Percentiles rank a stretch among this genome's conserved stretches.
phyloP scores from a whole-genome alignment of 495 filamentous ascomycete genomes.

The Penicillium psychrofluorescens region DNA sequence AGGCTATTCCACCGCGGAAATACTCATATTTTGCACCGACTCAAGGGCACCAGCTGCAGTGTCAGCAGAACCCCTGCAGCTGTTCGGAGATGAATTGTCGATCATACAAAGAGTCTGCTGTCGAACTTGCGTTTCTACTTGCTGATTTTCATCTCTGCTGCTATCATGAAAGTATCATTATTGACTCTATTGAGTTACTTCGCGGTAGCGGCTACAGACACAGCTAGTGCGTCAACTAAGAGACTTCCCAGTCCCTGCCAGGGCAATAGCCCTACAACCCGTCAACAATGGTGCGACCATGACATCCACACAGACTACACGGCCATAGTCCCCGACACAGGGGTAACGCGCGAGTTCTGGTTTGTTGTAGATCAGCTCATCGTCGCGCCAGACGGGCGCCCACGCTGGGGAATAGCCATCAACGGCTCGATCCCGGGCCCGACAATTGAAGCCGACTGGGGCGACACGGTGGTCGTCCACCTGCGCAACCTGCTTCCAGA shows the following conservation, averaged over 20 bases:
- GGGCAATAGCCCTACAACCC: background rate
- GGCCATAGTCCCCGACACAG: conserved; percentile 29
- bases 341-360: conserved; percentile 26
- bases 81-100: no score
- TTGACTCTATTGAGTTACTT: no score
- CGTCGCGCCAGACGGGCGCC: conserved; percentile 66
- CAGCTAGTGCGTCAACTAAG: background rate
- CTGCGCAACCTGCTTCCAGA: conserved; percentile 65
- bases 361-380: conserved; percentile 36
- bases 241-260: background rate
- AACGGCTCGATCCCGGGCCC: conserved; percentile 58
- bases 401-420: conserved; percentile 75
- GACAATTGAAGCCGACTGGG: conserved; percentile 56
- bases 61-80: no score
- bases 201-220: no score
- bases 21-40: no score
- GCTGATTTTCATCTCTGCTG: no score
- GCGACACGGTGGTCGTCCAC: conserved; percentile 63
- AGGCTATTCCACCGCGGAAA: no score
- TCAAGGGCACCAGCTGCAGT: no score
- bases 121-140: no score
- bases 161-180: no score
- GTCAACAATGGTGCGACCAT: conserved; percentile 32
- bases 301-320: conserved; percentile 51
- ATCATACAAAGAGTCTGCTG: no score